A percentile compares a stretch with the other conserved stretches of the same genome.
Evolutionary conservation across 805 yeast genomes (phyloP).

Genomic region (Myxozyma melibiosi): DNA sequence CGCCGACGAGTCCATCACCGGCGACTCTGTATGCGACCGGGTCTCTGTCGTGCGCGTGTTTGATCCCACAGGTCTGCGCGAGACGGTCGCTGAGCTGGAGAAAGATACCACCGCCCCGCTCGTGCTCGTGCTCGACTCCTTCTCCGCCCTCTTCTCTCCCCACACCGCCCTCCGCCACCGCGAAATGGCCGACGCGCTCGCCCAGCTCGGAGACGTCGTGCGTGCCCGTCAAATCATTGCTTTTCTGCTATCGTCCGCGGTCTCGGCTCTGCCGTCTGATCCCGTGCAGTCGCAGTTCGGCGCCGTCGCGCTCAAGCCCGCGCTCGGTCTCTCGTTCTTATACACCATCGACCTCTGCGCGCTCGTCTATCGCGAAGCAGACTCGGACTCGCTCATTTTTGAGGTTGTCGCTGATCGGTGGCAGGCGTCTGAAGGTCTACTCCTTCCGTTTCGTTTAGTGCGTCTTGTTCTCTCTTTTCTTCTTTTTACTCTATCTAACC

Average conservation of each 20-base stretch:
- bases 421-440: slow-evolving; percentile 9
- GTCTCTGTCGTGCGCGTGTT: slow-evolving; percentile 23
- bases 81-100: slow-evolving; percentile 6
- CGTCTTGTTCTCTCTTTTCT: neutral
- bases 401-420: slow-evolving; percentile 26
- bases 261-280: slow-evolving; percentile 9
- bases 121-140: slow-evolving; percentile 15
- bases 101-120: neutral
- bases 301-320: slow-evolving; percentile 17
- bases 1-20: neutral
- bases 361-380: slow-evolving; percentile 7
- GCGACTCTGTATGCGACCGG: neutral
- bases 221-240: neutral
- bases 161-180: too few species aligned
- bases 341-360: slow-evolving; percentile 18
- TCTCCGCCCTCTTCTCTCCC: slow-evolving; percentile 10
- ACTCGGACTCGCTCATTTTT: neutral
- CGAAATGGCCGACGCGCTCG: too few species aligned
- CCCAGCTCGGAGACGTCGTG: too few species aligned
- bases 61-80: slow-evolving; percentile 19
- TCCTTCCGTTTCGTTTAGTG: slow-evolving; percentile 4
- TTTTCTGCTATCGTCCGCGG: slow-evolving; percentile 12
- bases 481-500: too few species aligned
- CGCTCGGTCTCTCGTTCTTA: slow-evolving; percentile 19
- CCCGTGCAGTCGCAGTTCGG: slow-evolving; percentile 20